Conservation (phyloP, 768 basidiomycete species). For the Mrakia frigida region DNA sequence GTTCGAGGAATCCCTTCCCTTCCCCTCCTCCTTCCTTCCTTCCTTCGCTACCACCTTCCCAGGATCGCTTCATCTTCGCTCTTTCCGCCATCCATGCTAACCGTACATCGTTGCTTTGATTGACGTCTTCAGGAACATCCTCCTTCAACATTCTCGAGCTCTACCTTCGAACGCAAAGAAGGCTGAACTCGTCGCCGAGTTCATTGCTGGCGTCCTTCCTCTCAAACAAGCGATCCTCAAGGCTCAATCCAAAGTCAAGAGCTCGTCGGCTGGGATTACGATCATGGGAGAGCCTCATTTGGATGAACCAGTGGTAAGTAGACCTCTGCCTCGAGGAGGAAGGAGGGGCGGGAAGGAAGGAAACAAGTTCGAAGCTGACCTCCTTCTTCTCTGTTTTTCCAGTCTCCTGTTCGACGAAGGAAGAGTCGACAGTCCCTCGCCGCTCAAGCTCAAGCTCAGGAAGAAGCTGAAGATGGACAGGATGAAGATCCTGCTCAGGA, state of each 20-base stretch:
- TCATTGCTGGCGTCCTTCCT: slow-evolving; percentile 12
- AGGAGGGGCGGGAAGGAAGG: neutral
- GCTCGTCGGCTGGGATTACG: slow-evolving; percentile 5
- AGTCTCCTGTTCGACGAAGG: slow-evolving; percentile 12
- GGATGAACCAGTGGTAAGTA: slow-evolving; percentile 15
- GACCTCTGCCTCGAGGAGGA: too few relatives aligned
- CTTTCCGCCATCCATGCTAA: neutral
- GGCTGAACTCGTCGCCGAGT: slow-evolving; percentile 23
- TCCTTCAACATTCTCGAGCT: slow-evolving; percentile 21
- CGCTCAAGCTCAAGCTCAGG: neutral
- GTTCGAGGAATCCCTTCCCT: neutral
- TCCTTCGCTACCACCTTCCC: neutral
- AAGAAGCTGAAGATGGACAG: slow-evolving; percentile 8
- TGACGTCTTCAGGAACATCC: neutral
- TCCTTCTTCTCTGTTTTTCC: neutral
- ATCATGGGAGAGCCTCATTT: slow-evolving; percentile 6
- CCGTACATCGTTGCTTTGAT: too few relatives aligned
- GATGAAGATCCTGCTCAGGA: slow-evolving; percentile 17
- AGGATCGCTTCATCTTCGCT: neutral
- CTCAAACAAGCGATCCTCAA: slow-evolving; percentile 18
- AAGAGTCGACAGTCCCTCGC: slow-evolving; percentile 27
- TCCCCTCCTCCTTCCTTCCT: neutral
- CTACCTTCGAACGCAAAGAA: slow-evolving; percentile 29
- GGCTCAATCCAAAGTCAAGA: slow-evolving; percentile 17
- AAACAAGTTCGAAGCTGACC: neutral